A percentile compares a stretch with the other conserved stretches of the same genome.
phyloP scores from a whole-genome alignment of 352 stramenopile species.

The Phytophthora chlamydospora region DNA sequence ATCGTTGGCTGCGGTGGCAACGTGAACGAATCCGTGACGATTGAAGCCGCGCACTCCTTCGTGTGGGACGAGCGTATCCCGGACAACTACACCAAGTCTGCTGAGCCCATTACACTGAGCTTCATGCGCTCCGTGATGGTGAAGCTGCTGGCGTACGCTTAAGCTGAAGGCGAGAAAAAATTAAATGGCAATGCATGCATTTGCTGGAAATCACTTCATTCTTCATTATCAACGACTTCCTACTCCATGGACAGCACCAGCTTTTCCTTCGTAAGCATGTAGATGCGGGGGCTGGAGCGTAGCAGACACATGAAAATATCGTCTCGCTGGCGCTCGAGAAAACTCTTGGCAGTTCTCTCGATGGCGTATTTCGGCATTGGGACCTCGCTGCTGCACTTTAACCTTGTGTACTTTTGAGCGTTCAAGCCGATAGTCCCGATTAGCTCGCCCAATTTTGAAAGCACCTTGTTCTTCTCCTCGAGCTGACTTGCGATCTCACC shows the following conservation, averaged over 20 bases:
- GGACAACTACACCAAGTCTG: constrained; percentile 28
- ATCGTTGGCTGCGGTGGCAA: constrained; percentile 37
- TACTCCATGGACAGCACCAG: constrained; percentile 3
- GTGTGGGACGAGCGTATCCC: constrained; percentile 45
- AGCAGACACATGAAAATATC: constrained; percentile 21
- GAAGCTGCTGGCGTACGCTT: constrained; percentile 29
- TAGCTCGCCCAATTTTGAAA: constrained; percentile 11
- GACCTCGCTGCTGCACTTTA: background rate
- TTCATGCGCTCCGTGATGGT: constrained; percentile 31
- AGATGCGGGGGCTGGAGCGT: constrained; percentile 15
- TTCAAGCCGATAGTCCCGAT: background rate
- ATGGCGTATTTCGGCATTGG: constrained; percentile 4
- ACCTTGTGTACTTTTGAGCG: background rate
- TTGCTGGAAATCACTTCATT: background rate
- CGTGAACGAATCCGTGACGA: constrained; percentile 35
- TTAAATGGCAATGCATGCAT: background rate
- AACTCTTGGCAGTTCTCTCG: constrained; percentile 6
- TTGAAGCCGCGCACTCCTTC: constrained; percentile 38
- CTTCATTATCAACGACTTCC: background rate
- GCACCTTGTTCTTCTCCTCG: constrained; percentile 9
- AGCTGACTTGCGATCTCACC: constrained; percentile 17
- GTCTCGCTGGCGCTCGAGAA: constrained; percentile 22
- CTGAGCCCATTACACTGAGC: constrained; percentile 25
- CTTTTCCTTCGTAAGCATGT: constrained; percentile 19
- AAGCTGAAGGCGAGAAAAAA: background rate